Evolutionary conservation across 2,329 filamentous ascomycete genomes (phyloP).

Genomic region (Cercospora sp.): DNA sequence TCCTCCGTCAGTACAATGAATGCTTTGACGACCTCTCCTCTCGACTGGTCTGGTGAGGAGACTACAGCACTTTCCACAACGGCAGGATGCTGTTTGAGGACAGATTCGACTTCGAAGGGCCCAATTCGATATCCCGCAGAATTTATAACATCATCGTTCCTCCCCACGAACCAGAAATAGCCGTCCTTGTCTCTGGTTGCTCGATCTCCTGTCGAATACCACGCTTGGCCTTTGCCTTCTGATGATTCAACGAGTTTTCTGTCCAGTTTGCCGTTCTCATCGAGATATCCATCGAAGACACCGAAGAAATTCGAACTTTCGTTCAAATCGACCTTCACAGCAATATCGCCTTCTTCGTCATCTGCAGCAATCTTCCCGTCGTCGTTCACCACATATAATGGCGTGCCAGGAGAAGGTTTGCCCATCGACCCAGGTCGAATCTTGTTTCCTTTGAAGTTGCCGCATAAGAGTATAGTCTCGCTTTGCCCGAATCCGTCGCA

Average conservation of each 20-base stretch:
- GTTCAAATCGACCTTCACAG: constrained; percentile 31
- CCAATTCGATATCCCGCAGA: constrained; percentile 45
- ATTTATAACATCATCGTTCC: constrained; percentile 74
- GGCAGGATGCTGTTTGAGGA: constrained; percentile 43
- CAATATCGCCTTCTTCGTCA: constrained; percentile 44
- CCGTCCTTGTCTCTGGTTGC: constrained; percentile 94
- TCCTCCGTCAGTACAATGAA: constrained; percentile 43
- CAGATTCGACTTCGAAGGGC: constrained; percentile 48
- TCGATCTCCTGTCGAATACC: constrained; percentile 55
- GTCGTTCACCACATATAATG: constrained; percentile 39
- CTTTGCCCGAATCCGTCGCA: constrained; percentile 47
- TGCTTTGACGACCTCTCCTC: constrained; percentile 47
- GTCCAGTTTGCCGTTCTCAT: constrained; percentile 31
- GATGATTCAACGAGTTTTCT: constrained; percentile 21
- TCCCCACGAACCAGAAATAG: constrained; percentile 98
- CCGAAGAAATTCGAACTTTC: constrained; percentile 32
- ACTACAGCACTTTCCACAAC: constrained; percentile 47
- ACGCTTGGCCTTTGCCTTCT: constrained; percentile 21
- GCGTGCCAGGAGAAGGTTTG: constrained; percentile 42
- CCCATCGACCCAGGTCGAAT: constrained; percentile 47
- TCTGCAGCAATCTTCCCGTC: constrained; percentile 35
- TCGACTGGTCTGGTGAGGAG: constrained; percentile 41
- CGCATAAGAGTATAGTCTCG: constrained; percentile 45
- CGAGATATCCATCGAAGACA: constrained; percentile 36
- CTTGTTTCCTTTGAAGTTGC: constrained; percentile 41